A percentile compares a stretch with the other conserved stretches of the same genome.
phyloP scores from a whole-genome alignment of 2,329 filamentous ascomycete genomes.

The Stagonosporopsis chrysanthemi region DNA sequence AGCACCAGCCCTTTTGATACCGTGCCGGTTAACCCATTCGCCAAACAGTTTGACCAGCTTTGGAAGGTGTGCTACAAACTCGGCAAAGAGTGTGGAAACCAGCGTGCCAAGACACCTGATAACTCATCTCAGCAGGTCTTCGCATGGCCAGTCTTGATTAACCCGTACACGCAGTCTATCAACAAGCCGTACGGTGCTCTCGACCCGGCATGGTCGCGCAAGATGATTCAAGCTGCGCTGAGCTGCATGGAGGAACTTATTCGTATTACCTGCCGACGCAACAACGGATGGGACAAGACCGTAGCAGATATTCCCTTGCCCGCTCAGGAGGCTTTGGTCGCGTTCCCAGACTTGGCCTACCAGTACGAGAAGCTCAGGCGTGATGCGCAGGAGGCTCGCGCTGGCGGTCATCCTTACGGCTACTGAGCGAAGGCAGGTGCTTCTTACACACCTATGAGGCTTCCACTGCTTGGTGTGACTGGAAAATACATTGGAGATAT shows the following conservation, averaged over 20 bases:
- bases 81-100: constrained; percentile 23
- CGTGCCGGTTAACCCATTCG: constrained; percentile 29
- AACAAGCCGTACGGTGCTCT: constrained; percentile 32
- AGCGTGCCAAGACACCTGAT: constrained; percentile 9
- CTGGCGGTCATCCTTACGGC: constrained; percentile 27
- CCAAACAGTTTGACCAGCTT: constrained; percentile 22
- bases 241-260: constrained; percentile 35
- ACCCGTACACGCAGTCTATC: constrained; percentile 35
- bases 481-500: background rate
- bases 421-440: constrained; percentile 8
- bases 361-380: constrained; percentile 30
- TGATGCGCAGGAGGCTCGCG: constrained; percentile 29
- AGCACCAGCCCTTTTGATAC: constrained; percentile 9
- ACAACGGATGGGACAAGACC: constrained; percentile 28
- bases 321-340: constrained; percentile 23
- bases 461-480: background rate
- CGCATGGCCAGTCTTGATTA: constrained; percentile 36
- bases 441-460: background rate
- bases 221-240: constrained; percentile 26
- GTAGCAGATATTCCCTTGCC: constrained; percentile 34
- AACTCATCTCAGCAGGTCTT: constrained; percentile 24
- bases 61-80: constrained; percentile 32
- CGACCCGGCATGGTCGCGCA: constrained; percentile 26
- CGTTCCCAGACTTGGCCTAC: constrained; percentile 29
- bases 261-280: constrained; percentile 21